phyloP scores from a whole-genome alignment of 495 filamentous ascomycete genomes.

The Pseudevernia furfuracea region DNA sequence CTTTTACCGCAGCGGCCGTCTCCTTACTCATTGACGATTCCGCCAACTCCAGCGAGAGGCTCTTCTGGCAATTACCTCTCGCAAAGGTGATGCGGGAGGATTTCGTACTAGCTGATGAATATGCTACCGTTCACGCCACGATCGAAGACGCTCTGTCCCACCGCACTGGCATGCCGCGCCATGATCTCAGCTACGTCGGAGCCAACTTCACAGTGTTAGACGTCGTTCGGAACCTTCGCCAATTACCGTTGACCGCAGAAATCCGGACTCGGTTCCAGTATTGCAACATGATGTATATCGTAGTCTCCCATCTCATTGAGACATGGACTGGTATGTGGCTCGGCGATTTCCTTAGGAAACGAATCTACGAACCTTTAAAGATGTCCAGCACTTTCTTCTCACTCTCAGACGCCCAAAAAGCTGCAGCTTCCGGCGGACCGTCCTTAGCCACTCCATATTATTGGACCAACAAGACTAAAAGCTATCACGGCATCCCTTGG shows the following conservation, averaged over 20 bases:
- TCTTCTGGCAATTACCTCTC: conserved; percentile 45
- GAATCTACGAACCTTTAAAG: conserved; percentile 43
- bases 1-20: conserved; percentile 45
- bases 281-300: conserved; percentile 47
- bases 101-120: conserved; percentile 43
- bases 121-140: conserved; percentile 40
- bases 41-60: conserved; percentile 24
- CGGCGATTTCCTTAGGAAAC: conserved; percentile 35
- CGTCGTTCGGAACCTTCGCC: conserved; percentile 35
- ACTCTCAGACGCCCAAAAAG: conserved; percentile 32
- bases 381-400: conserved; percentile 46
- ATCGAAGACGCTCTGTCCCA: conserved; percentile 47
- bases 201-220: conserved; percentile 26
- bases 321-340: conserved; percentile 37
- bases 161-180: conserved; percentile 42
- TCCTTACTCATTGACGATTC: conserved; percentile 41
- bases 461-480: conserved; percentile 20
- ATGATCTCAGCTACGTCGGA: conserved; percentile 32
- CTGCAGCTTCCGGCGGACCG: conserved; percentile 19
- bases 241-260: conserved; percentile 37
- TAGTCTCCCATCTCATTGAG: conserved; percentile 39
- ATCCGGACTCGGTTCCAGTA: conserved; percentile 41
- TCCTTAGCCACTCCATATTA: conserved; percentile 30
- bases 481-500: conserved; percentile 20
- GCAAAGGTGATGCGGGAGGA: conserved; percentile 43